Percentiles rank a stretch among this genome's conserved stretches.
Conservation (phyloP, 163 green algal genomes). For the Scenedesmus sp. region DNA sequence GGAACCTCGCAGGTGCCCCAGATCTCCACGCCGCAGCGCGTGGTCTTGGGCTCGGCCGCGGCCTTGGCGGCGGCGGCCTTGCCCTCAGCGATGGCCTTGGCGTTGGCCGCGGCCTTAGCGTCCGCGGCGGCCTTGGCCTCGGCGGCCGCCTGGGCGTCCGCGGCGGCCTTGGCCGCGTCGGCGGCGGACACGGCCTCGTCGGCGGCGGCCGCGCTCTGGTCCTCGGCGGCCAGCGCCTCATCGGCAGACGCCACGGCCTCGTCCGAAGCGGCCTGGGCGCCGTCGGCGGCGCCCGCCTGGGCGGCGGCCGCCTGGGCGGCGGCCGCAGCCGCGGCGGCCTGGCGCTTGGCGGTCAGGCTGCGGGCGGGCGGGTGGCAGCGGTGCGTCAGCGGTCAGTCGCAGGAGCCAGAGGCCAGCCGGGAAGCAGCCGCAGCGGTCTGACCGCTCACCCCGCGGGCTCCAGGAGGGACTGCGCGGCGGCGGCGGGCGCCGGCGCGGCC, state of each 20-base stretch:
- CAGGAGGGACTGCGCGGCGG: too few species aligned
- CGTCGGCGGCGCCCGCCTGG: too few species aligned
- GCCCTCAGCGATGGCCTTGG: neutral
- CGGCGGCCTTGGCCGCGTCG: neutral
- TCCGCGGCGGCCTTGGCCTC: neutral
- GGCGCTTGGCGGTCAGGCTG: too few species aligned
- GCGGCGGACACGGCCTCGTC: neutral
- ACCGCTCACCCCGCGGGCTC: too few species aligned
- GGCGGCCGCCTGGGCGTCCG: neutral
- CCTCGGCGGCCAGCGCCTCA: neutral
- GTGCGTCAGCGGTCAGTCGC: too few species aligned
- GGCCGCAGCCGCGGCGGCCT: neutral
- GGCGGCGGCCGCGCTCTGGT: neutral
- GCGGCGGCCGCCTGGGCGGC: neutral
- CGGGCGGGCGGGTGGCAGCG: too few species aligned
- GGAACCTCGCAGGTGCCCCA: conserved; percentile 3
- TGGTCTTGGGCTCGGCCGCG: neutral
- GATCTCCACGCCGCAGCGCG: neutral
- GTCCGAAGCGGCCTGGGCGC: neutral
- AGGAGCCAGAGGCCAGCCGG: too few species aligned
- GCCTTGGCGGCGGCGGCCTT: neutral
- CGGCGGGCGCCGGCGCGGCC: too few species aligned
- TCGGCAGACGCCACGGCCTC: too few species aligned
- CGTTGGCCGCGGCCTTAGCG: neutral
- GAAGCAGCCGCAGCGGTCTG: too few species aligned